These are phyloP conservation scores for Microcyclosporella mali DNA, from an alignment of 2,329 filamentous ascomycete genomes.

Conservation along the genomic window DNA sequence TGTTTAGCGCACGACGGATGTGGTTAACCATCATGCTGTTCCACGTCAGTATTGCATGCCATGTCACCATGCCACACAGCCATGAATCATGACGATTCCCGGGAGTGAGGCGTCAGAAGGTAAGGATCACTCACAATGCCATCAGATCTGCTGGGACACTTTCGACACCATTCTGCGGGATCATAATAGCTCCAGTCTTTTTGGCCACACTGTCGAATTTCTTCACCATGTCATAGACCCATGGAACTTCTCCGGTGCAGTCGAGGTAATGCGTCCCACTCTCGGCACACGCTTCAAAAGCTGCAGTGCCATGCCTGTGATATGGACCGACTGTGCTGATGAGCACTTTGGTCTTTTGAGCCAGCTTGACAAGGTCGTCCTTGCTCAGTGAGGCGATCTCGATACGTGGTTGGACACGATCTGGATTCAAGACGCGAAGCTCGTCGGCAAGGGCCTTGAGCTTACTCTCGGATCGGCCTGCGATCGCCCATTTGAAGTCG, in stretches of 20 bases:
- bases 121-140: too few species aligned
- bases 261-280: slow-evolving; percentile 64
- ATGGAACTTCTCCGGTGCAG: slow-evolving; percentile 56
- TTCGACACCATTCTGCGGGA: slow-evolving; percentile 56
- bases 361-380: slow-evolving; percentile 47
- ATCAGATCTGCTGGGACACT: slow-evolving; percentile 54
- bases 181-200: slow-evolving; percentile 55
- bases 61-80: too few species aligned
- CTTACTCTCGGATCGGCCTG: slow-evolving; percentile 73
- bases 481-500: slow-evolving; percentile 79
- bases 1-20: slow-evolving; percentile 44
- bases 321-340: slow-evolving; percentile 60
- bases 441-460: slow-evolving; percentile 62
- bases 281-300: slow-evolving; percentile 58
- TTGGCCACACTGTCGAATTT: slow-evolving; percentile 57
- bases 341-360: slow-evolving; percentile 51
- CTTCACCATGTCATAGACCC: slow-evolving; percentile 52
- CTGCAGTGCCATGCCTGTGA: slow-evolving; percentile 57
- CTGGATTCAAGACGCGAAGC: slow-evolving; percentile 59
- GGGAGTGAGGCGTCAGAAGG: too few species aligned
- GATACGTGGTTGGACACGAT: slow-evolving; percentile 64
- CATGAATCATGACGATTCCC: too few species aligned
- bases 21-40: slow-evolving; percentile 48
- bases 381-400: slow-evolving; percentile 44
- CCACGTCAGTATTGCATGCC: not conserved